Percentiles rank a stretch among this genome's conserved stretches.
Evolutionary conservation across 192 early-diverging fungal genomes (phyloP).

Genomic region (Nowakowskiella sp.): DNA sequence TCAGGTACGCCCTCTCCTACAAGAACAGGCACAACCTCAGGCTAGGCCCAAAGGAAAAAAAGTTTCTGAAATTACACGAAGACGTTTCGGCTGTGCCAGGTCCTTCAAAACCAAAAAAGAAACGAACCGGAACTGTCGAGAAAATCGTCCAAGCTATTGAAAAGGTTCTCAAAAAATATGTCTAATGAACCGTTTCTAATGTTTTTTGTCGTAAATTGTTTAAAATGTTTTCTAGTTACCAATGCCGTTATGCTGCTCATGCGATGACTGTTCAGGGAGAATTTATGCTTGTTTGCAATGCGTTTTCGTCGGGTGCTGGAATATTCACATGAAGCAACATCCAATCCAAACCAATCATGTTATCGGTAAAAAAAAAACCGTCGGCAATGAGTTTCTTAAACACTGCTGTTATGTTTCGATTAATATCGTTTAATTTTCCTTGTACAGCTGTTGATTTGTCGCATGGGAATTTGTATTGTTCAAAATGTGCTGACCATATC

Average conservation of each 20-base stretch:
- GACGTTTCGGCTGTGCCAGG: too few relatives aligned
- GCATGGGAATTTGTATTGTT: slow-evolving; percentile 61
- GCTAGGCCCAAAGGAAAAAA: slow-evolving; percentile 12
- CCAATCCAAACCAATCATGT: slow-evolving; percentile 37
- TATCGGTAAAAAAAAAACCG: slow-evolving; percentile 35
- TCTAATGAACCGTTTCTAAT: too few relatives aligned
- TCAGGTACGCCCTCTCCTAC: slow-evolving; percentile 22
- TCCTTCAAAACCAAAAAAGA: too few relatives aligned
- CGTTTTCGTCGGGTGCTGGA: slow-evolving; percentile 72
- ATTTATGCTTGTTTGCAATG: slow-evolving; percentile 83
- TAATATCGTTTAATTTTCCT: slow-evolving; percentile 5
- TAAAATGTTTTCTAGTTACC: slow-evolving; percentile 12
- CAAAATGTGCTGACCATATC: slow-evolving; percentile 73
- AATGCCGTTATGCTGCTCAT: slow-evolving; percentile 15
- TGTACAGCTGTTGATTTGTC: slow-evolving; percentile 64
- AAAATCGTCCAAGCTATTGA: slow-evolving; percentile 24
- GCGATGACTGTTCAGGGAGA: slow-evolving; percentile 29
- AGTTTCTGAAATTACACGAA: not conserved
- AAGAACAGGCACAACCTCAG: slow-evolving; percentile 15
- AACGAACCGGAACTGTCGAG: not conserved
- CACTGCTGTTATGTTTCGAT: not conserved
- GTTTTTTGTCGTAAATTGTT: not conserved
- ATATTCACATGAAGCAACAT: slow-evolving; percentile 47
- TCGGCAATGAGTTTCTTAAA: not conserved
- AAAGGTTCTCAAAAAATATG: too few relatives aligned